Evolutionary conservation across 352 stramenopile genomes (phyloP), one percentile per base, ranked within the genome.

Genomic region (Phytophthora melonis): DNA sequence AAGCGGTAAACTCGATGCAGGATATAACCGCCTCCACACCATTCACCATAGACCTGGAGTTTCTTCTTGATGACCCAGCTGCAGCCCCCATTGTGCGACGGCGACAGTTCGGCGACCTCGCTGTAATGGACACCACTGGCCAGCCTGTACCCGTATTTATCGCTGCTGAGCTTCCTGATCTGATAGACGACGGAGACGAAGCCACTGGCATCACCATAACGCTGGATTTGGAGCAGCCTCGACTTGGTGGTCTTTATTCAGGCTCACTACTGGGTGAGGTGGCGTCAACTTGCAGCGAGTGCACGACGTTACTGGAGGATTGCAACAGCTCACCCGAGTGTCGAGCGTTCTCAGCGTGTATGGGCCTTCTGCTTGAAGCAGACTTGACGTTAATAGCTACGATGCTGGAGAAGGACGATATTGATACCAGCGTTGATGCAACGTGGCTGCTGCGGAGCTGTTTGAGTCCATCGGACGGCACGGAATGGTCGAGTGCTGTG

Each of bases 391-490:
- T 65, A 25, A 63, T 70, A 25, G 68, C 58, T 11, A 57, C 41
- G 2, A 49, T 74, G 58, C 25, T 70, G 34, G 16, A 63, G 18
- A 43, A 21, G 25, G n/a, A 59, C 10, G 43, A 21, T 8, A 21
- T 53, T 41, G n/a, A 10, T 2, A 39, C 10, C 9, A 53, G 52
- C 16, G 19, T 70, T 3, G 65, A 77, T 27, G 65, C 32, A n/a
- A 63, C 70, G 1, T 77, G 70, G 70, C 27, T 66, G 30, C 52
- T 77, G 10, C 43, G 49, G 39, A 18, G 66, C 43, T 77, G 70
- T 30, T 41, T 73, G n/a, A 70, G 50, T n/a, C 70, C 70, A 18
- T 69, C 45, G 36, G 70, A 77, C 34, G 70, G 41, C 25, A 69
- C 70, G 1, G 25, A 62, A 14, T 77, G 64, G 70, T 68, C 64